phyloP scores from a whole-genome alignment of 768 basidiomycete genomes.

The Pleurotus djamor region DNA sequence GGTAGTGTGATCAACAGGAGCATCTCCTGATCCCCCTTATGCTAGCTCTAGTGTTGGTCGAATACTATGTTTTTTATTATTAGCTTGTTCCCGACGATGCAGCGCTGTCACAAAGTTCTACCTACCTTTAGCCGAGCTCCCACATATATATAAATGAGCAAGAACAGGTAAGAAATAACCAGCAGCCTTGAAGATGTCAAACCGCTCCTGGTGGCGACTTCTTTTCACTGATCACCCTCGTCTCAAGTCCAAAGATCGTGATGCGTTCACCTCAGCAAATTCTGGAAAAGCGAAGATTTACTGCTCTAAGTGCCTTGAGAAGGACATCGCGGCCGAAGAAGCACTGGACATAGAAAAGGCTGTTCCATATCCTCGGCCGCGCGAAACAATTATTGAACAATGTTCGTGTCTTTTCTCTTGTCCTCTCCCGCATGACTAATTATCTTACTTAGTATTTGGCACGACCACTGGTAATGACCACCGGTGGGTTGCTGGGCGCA shows the following conservation, averaged over 20 bases:
- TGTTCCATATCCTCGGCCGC: not conserved
- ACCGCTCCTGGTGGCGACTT: conserved; percentile 4
- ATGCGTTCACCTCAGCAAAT: no score
- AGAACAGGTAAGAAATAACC: no score
- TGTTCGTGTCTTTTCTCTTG: not conserved
- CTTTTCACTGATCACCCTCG: conserved; percentile 5
- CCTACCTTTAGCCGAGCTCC: no score
- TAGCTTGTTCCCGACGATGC: no score
- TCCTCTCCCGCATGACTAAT: not conserved
- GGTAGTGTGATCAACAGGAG: no score
- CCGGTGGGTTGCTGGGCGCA: no score
- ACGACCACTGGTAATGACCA: not conserved
- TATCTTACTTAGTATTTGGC: not conserved
- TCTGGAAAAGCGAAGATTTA: conserved; percentile 8
- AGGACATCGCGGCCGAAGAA: not conserved
- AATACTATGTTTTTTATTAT: no score
- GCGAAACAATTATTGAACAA: not conserved
- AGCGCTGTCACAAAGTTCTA: no score
- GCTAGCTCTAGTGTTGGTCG: no score
- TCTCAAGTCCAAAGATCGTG: not conserved
- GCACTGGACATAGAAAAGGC: not conserved
- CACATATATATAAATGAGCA: no score
- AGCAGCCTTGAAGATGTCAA: no score
- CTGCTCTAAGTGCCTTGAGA: conserved; percentile 8
- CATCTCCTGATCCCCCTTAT: no score